Percentiles rank a stretch among this genome's conserved stretches.
Conservation (phyloP, 2,329 filamentous ascomycete species). For the Stylonectria norvegica region DNA sequence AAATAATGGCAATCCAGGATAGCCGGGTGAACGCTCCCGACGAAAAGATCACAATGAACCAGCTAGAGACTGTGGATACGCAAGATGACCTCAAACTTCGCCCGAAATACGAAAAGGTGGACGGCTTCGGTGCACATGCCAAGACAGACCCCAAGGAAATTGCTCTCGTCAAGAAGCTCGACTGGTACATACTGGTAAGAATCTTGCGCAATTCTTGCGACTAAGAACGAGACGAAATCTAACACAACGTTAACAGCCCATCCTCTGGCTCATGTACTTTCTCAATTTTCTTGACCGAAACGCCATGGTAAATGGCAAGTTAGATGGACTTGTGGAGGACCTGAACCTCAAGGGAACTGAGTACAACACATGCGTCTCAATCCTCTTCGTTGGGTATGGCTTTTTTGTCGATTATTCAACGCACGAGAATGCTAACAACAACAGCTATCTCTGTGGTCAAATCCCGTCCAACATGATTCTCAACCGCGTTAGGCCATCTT, state of each 20-base stretch:
- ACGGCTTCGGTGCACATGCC: not conserved
- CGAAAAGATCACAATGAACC: not conserved
- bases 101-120: not conserved
- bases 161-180: not conserved
- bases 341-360: slow-evolving; percentile 25
- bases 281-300: slow-evolving; percentile 46
- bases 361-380: slow-evolving; percentile 31
- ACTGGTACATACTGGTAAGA: slow-evolving; percentile 1
- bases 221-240: too few relatives aligned
- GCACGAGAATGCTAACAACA: too few relatives aligned
- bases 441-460: slow-evolving; percentile 43
- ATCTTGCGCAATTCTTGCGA: not conserved
- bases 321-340: slow-evolving; percentile 31
- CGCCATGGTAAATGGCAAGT: slow-evolving; percentile 42
- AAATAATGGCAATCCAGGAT: not conserved
- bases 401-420: too few relatives aligned
- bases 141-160: slow-evolving; percentile 1
- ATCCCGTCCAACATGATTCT: slow-evolving; percentile 44
- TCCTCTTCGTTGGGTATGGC: slow-evolving; percentile 44
- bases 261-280: slow-evolving; percentile 41
- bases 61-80: not conserved
- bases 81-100: not conserved
- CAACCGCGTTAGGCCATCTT: slow-evolving; percentile 38
- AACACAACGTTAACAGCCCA: slow-evolving; percentile 23
- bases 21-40: not conserved